A percentile compares a stretch with the other conserved stretches of the same genome.
Evolutionary conservation across 176 grass and related monocot genomes (phyloP).

Genomic region (Oryza australiensis): DNA sequence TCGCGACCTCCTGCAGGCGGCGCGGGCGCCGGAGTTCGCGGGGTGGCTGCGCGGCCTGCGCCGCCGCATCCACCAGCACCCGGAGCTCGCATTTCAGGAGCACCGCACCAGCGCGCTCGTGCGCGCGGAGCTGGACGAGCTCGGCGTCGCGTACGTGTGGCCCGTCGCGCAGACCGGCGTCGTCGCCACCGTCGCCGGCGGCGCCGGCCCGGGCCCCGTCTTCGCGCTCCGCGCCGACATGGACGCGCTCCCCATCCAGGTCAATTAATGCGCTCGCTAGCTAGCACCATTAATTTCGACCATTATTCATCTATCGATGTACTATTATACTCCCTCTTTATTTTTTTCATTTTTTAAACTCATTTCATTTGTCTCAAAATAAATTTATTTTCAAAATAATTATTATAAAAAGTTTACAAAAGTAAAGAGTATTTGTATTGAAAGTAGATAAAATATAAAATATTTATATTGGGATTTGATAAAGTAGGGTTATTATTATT

Average conservation of each 20-base stretch:
- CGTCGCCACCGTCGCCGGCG: conserved; percentile 46
- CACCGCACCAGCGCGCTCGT: conserved; percentile 64
- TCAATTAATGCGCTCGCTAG: background rate
- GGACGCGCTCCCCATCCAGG: conserved; percentile 90
- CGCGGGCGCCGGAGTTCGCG: conserved; percentile 55
- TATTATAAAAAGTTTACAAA: too few species aligned
- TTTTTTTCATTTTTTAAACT: too few species aligned
- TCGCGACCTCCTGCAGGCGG: conserved; percentile 48
- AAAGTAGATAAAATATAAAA: too few species aligned
- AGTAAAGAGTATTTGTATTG: too few species aligned
- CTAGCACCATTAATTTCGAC: too few species aligned
- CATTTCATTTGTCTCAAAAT: too few species aligned
- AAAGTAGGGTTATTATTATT: too few species aligned
- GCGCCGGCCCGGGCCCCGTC: conserved; percentile 34
- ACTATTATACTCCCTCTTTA: too few species aligned
- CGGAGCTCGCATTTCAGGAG: conserved; percentile 85
- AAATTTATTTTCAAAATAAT: too few species aligned
- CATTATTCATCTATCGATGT: too few species aligned
- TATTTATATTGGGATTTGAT: too few species aligned
- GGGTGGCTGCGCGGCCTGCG: conserved; percentile 54
- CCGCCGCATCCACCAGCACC: conserved; percentile 70
- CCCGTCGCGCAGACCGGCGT: conserved; percentile 71
- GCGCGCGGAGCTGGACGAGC: conserved; percentile 62
- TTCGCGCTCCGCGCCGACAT: conserved; percentile 89
- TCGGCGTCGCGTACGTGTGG: conserved; percentile 63